Conservation (phyloP, 2,329 filamentous ascomycete species). For the Xylaria sp. region DNA sequence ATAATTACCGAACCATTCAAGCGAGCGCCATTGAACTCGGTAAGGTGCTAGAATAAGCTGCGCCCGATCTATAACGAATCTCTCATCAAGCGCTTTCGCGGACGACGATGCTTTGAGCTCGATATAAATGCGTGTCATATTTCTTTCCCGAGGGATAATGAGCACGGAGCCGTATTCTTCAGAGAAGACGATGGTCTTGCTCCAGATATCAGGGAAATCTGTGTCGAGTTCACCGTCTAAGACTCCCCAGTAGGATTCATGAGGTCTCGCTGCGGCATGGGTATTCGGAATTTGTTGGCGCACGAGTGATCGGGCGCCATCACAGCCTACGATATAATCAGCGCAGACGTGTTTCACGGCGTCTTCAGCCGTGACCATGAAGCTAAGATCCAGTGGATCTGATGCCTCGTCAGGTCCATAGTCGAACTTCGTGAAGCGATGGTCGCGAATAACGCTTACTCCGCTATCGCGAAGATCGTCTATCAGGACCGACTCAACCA, state of each 20-base stretch:
- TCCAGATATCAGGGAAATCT: constrained; percentile 80
- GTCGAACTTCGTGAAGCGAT: constrained; percentile 70
- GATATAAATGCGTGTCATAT: constrained; percentile 74
- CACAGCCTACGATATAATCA: constrained; percentile 75
- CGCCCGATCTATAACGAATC: constrained; percentile 77
- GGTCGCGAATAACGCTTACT: constrained; percentile 71
- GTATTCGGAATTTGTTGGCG: constrained; percentile 70
- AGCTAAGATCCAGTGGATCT: constrained; percentile 52
- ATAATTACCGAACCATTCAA: constrained; percentile 79
- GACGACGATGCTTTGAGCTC: constrained; percentile 63
- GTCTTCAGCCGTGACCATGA: constrained; percentile 51
- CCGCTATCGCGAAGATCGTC: constrained; percentile 74
- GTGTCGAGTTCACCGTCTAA: constrained; percentile 77
- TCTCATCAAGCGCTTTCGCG: constrained; percentile 61
- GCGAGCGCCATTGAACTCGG: constrained; percentile 66
- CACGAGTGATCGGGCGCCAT: constrained; percentile 78
- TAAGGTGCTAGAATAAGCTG: constrained; percentile 70
- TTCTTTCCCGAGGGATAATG: constrained; percentile 78
- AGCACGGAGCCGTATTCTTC: constrained; percentile 75
- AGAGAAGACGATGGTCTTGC: constrained; percentile 75
- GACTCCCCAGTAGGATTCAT: constrained; percentile 70
- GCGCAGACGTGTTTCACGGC: constrained; percentile 58
- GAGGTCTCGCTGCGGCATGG: constrained; percentile 46
- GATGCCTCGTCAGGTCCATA: constrained; percentile 52
- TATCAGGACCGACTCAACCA: constrained; percentile 77